Evolutionary conservation across 345 rosid genomes (phyloP).

Genomic region (Turnera subulata): DNA sequence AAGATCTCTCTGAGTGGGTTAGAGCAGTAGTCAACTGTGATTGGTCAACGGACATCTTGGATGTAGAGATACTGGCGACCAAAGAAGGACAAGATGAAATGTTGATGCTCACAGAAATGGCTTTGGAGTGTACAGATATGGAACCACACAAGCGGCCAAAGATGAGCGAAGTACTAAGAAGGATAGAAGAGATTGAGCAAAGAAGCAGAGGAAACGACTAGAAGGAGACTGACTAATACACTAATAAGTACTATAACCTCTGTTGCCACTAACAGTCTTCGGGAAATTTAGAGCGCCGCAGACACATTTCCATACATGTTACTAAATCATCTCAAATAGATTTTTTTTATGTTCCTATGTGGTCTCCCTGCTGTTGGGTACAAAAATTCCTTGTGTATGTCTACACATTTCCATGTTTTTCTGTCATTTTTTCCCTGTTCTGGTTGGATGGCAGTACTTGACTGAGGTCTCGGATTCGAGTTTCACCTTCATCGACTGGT

Average conservation of each 20-base stretch:
- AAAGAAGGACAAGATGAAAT: constrained; percentile 47
- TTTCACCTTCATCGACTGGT: too few species aligned
- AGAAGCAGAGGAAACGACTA: constrained; percentile 10
- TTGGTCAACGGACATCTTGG: constrained; percentile 55
- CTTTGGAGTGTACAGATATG: constrained; percentile 44
- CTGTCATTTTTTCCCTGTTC: too few species aligned
- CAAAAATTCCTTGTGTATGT: too few species aligned
- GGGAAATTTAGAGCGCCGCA: background rate
- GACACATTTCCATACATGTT: too few species aligned
- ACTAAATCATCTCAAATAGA: too few species aligned
- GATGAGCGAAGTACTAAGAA: constrained; percentile 34
- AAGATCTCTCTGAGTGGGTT: constrained; percentile 46
- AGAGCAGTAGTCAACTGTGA: constrained; percentile 38
- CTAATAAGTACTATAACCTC: too few species aligned
- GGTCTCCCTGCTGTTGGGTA: too few species aligned
- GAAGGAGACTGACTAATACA: too few species aligned
- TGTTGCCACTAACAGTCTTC: background rate
- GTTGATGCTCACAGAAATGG: constrained; percentile 46
- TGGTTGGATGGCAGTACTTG: too few species aligned
- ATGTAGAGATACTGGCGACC: constrained; percentile 36
- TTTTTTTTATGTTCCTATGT: too few species aligned
- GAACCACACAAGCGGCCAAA: constrained; percentile 42
- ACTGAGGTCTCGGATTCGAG: too few species aligned
- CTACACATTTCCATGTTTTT: too few species aligned
- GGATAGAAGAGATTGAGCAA: constrained; percentile 41